Conservation (phyloP, 768 basidiomycete species). For the Leccinum truebloodii region DNA sequence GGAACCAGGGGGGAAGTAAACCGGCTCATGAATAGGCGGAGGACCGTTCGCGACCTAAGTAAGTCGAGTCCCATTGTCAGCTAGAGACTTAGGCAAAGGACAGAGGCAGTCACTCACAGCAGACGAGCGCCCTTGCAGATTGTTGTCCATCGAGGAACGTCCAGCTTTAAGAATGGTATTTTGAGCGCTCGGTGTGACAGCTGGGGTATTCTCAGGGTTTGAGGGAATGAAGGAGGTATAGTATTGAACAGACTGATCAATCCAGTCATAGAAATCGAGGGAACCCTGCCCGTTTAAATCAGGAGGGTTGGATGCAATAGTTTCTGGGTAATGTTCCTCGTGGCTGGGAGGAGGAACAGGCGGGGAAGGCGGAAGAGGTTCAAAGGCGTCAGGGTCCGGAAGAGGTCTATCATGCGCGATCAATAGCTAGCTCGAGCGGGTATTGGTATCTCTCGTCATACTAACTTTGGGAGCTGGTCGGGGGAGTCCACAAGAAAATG, state of each 20-base stretch:
- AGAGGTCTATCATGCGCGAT: neutral
- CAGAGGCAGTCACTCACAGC: neutral
- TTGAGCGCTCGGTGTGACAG: neutral
- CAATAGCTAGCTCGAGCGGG: neutral
- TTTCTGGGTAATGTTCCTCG: neutral
- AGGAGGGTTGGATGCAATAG: neutral
- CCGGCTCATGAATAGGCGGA: neutral
- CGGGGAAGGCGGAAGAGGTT: neutral
- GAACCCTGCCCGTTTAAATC: rapidly evolving
- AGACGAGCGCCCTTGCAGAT: neutral
- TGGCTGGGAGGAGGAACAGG: no score
- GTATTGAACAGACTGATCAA: neutral
- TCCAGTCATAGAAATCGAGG: neutral
- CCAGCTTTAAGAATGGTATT: no score
- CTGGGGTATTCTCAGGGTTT: neutral
- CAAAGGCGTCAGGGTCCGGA: neutral
- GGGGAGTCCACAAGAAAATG: neutral
- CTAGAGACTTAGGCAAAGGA: neutral
- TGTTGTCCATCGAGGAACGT: no score
- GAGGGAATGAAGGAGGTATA: neutral
- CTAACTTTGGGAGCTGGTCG: neutral
- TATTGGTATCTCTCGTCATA: neutral
- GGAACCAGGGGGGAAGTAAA: no score
- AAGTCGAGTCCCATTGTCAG: neutral
- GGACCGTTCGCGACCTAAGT: neutral